These are phyloP conservation scores for Chlorella vulgaris DNA, from an alignment of 139 green algal species.

Conservation along the genomic window DNA sequence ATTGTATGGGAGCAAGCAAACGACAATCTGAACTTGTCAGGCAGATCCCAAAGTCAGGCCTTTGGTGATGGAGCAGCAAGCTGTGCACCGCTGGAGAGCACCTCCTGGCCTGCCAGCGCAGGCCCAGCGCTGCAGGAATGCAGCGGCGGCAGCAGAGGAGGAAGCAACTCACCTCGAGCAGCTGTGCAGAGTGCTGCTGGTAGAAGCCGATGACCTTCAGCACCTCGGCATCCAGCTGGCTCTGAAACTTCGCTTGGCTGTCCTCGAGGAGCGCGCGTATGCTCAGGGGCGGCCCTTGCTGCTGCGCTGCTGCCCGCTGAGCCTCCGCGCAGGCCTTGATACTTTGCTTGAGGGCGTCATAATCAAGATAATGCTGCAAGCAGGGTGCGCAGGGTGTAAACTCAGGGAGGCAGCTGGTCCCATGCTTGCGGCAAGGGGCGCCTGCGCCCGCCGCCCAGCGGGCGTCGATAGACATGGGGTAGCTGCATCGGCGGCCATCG, in stretches of 20 bases:
- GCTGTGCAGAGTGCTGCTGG: neutral
- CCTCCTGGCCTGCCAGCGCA: too few relatives aligned
- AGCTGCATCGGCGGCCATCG: neutral
- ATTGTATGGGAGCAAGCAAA: too few relatives aligned
- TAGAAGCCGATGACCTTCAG: slow-evolving; percentile 5
- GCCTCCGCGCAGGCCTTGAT: neutral
- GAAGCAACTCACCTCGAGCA: neutral
- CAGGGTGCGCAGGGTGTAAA: neutral
- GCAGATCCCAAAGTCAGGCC: too few relatives aligned
- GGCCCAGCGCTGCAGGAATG: too few relatives aligned
- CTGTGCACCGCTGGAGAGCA: too few relatives aligned
- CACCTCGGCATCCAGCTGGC: slow-evolving; percentile 15
- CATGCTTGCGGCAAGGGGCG: too few relatives aligned
- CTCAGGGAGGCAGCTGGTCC: neutral
- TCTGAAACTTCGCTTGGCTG: slow-evolving; percentile 7
- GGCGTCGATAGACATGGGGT: too few relatives aligned
- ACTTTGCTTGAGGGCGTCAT: neutral
- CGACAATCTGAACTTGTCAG: too few relatives aligned
- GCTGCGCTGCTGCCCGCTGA: neutral
- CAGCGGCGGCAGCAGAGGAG: too few relatives aligned
- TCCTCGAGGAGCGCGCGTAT: neutral
- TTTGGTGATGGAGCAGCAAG: too few relatives aligned
- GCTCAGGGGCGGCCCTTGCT: too few relatives aligned
- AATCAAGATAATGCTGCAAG: slow-evolving; percentile 11
- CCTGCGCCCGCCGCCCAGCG: too few relatives aligned